A percentile compares a stretch with the other conserved stretches of the same genome.
These are phyloP conservation scores for Ustilago esculenta DNA, from an alignment of 1,284 basidiomycete genomes.

Conservation along the genomic window DNA sequence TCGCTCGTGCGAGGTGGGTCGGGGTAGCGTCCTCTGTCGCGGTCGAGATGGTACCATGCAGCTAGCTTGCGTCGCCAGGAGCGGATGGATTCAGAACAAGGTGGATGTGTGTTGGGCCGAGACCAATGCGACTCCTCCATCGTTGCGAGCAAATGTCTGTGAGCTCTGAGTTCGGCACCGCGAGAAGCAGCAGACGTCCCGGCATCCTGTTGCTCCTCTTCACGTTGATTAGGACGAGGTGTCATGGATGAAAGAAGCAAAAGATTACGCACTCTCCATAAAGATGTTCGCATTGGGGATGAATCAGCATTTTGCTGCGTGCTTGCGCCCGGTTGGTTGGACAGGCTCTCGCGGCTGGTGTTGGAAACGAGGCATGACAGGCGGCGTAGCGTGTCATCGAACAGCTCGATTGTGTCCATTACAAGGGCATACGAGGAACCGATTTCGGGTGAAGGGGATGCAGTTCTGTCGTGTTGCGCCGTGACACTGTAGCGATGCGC, in stretches of 20 bases:
- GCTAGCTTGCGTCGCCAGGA: constrained; percentile 40
- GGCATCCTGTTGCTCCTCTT: too few species aligned
- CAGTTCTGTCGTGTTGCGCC: neutral
- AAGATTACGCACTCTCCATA: constrained; percentile 35
- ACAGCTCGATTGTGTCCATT: constrained; percentile 40
- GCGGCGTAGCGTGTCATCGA: constrained; percentile 37
- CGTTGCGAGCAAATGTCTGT: constrained; percentile 27
- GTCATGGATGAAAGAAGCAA: constrained; percentile 30
- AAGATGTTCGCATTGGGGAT: constrained; percentile 25
- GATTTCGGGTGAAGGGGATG: constrained; percentile 2
- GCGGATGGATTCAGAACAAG: constrained; percentile 16
- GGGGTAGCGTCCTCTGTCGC: constrained; percentile 16
- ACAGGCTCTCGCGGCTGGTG: constrained; percentile 5
- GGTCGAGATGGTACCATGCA: constrained; percentile 37
- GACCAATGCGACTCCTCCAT: constrained; percentile 37
- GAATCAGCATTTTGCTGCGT: constrained; percentile 16
- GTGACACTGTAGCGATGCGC: neutral
- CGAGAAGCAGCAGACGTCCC: too few species aligned
- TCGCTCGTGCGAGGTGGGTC: constrained; percentile 1
- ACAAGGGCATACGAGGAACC: constrained; percentile 25
- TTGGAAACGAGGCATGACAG: constrained; percentile 27
- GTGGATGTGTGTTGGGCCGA: constrained; percentile 3
- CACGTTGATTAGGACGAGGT: constrained; percentile 3
- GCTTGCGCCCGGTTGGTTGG: neutral
- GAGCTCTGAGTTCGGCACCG: constrained; percentile 19